Evolutionary conservation across 2,329 filamentous ascomycete genomes (phyloP).

Genomic region (Tolypocladium nubicola): DNA sequence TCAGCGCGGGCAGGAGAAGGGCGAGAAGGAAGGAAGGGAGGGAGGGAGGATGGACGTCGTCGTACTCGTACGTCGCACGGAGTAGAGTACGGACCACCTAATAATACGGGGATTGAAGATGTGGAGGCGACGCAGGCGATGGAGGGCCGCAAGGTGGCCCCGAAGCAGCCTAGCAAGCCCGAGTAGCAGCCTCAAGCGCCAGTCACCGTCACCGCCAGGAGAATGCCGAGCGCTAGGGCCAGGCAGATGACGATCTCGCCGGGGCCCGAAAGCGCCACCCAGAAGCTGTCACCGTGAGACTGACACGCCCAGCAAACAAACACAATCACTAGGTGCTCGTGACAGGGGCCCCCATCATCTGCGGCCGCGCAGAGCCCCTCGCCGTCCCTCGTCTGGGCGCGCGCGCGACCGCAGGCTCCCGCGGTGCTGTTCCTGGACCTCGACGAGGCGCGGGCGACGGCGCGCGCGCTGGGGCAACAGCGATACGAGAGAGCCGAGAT

Average conservation of each 20-base stretch:
- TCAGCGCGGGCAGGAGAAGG: not conserved
- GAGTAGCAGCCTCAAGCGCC: no score
- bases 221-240: no score
- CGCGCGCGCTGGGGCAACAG: slow-evolving; percentile 75
- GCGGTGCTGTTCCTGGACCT: slow-evolving; percentile 81
- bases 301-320: no score
- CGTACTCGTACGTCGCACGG: not conserved
- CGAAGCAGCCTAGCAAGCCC: no score
- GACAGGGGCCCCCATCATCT: no score
- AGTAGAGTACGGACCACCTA: no score
- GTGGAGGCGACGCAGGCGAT: not conserved
- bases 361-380: slow-evolving; percentile 59
- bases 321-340: no score
- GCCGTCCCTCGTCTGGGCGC: slow-evolving; percentile 68
- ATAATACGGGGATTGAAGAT: not conserved
- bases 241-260: no score
- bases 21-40: not conserved
- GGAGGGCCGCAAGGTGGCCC: no score
- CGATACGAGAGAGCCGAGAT: slow-evolving; percentile 78
- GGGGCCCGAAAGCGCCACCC: no score
- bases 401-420: slow-evolving; percentile 81
- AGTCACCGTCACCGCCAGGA: no score
- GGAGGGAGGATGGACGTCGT: not conserved
- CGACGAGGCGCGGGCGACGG: slow-evolving; percentile 58
- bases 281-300: no score